Base-by-base conservation (phyloP, 768 basidiomycete species). In the Tulasnella sp. region DNA sequence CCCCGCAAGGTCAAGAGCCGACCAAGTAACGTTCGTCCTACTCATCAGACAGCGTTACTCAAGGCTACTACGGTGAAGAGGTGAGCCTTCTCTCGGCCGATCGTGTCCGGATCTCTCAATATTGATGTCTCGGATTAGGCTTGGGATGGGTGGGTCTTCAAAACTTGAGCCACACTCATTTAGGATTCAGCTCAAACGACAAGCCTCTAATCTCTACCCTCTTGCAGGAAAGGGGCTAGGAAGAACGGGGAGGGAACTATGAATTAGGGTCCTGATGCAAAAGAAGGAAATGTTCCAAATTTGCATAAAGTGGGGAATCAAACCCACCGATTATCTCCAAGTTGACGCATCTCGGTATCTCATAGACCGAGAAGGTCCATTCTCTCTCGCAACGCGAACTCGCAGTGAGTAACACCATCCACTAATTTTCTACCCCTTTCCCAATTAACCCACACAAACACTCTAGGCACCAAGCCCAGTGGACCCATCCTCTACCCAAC, bases 241-340 rank as follows among this genome's bases (percentile, higher is more conserved):
- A 38, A 42, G 25, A 58, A 84, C 50, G 82, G 81, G 0, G 83
- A 89, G 62, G 82, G 73, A 15, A 76, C 84, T 53, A 70, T 86
- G 2, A 70, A 70, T 1, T 90, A 87, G 87, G 87, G 87, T 25
- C 86, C 41, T 12, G 52, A 62, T 29, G 31, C 34, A 38, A 38
- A 38, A 15, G 5, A n/a, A n/a, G 34, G 15, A 38, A 38, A 38
- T 38, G 7, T 7, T 38, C 34, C 34, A 15, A 38, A 7, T 15
- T 5, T 38, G 34, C 34, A 38, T 38, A 15, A 38, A 7, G 15
- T 15, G 5, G 34, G 15, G 5, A 7, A 5, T 38, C 7, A 38
- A 38, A 38, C 34, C 7, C 56, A 15, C n/a, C 49, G 27, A 76
- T 88, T 22, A 38, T 38, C 15, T 38, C n/a, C n/a, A 38, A 15